These are phyloP conservation scores for Rickenella mellea DNA, from an alignment of 768 basidiomycete species.

Conservation along the genomic window DNA sequence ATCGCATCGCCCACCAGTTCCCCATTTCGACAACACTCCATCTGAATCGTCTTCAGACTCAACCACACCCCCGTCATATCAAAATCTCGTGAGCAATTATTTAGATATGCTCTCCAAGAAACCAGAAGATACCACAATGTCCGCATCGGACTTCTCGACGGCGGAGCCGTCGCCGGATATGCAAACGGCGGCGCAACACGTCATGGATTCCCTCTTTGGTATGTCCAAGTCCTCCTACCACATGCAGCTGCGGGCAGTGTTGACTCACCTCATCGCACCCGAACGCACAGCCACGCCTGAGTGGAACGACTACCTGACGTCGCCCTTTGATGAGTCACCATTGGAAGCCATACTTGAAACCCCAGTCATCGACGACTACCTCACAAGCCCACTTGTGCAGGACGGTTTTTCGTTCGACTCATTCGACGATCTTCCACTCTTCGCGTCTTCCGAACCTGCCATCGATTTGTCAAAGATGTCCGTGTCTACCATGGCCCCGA, in stretches of 20 bases:
- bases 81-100: constrained; percentile 49
- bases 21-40: constrained; percentile 1
- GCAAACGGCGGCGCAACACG: constrained; percentile 1
- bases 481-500: not conserved
- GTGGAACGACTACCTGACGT: constrained; percentile 35
- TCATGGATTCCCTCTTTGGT: not conserved
- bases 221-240: not conserved
- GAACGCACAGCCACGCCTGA: constrained; percentile 28
- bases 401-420: not conserved
- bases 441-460: not conserved
- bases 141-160: constrained; percentile 21
- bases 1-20: constrained; percentile 21
- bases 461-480: not conserved
- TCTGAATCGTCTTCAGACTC: not conserved
- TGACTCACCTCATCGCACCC: not conserved
- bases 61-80: constrained; percentile 7
- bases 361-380: not conserved
- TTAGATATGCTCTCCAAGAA: constrained; percentile 57
- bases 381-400: not conserved
- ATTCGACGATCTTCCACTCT: not conserved
- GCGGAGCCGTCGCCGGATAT: constrained; percentile 17
- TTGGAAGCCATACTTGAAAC: constrained; percentile 30
- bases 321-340: constrained; percentile 38
- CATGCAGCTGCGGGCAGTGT: not conserved
- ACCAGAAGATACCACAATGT: constrained; percentile 28